Conservation (phyloP, 116 monocot genomes). For the Trichopus zeylanicus region DNA sequence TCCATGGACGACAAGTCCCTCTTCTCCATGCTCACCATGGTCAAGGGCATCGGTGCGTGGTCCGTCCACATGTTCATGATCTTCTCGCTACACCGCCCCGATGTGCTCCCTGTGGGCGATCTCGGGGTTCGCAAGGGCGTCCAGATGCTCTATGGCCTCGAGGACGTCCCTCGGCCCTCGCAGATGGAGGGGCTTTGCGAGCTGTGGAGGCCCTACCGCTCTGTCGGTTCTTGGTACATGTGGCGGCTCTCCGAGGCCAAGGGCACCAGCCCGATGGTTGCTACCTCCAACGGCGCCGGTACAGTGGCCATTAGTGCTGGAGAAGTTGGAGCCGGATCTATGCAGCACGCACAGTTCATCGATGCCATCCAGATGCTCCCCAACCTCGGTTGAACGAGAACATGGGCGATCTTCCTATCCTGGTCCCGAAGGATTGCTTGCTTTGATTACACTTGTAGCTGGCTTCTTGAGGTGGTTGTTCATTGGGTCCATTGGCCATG, state of each 20-base stretch:
- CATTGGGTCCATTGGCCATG: too few species aligned
- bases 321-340: background rate
- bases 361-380: conserved; percentile 22
- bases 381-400: conserved; percentile 15
- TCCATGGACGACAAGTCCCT: conserved; percentile 59
- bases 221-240: conserved; percentile 94
- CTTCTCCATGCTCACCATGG: conserved; percentile 65
- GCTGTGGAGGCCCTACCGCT: conserved; percentile 83
- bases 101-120: conserved; percentile 84
- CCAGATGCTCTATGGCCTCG: conserved; percentile 69
- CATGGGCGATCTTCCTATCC: conserved; percentile 3
- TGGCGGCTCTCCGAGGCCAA: conserved; percentile 80
- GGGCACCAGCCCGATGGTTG: conserved; percentile 3
- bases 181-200: conserved; percentile 88
- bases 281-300: background rate
- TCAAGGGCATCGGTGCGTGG: conserved; percentile 67
- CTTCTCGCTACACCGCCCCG: conserved; percentile 79
- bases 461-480: background rate
- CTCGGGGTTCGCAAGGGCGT: conserved; percentile 89
- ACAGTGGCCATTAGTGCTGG: background rate
- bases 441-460: background rate
- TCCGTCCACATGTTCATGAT: conserved; percentile 97
- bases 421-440: background rate
- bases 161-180: conserved; percentile 58
- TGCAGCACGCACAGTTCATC: conserved; percentile 11